A percentile compares a stretch with the other conserved stretches of the same genome.
These are phyloP conservation scores for Clathrospora elynae DNA, from an alignment of 2,329 filamentous ascomycete species.

Conservation along the genomic window DNA sequence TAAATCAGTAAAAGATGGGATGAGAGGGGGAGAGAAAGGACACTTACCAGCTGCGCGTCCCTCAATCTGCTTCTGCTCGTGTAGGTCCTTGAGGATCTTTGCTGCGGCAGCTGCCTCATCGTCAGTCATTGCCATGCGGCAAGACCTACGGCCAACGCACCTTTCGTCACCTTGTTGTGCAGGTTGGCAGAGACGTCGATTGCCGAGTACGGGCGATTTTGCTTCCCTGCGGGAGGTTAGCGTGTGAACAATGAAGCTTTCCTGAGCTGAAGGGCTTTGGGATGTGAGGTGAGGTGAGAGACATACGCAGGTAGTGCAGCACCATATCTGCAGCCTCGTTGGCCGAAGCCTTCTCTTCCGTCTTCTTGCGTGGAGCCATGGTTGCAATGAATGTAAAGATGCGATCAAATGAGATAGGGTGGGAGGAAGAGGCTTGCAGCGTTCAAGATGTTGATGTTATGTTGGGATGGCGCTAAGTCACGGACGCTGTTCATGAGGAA, in stretches of 20 bases:
- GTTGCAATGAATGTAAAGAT: not conserved
- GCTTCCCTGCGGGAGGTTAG: slow-evolving; percentile 48
- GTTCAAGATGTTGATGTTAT: not conserved
- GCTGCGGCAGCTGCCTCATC: slow-evolving; percentile 57
- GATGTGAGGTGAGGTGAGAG: slow-evolving; percentile 3
- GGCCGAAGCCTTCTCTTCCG: slow-evolving; percentile 43
- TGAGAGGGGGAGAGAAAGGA: not conserved
- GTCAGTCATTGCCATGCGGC: slow-evolving; percentile 14
- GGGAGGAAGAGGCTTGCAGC: not conserved
- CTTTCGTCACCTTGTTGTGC: slow-evolving; percentile 64
- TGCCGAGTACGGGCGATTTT: slow-evolving; percentile 62
- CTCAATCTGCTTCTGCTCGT: slow-evolving; percentile 64
- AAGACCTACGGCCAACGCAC: slow-evolving; percentile 34
- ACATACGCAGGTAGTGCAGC: slow-evolving; percentile 58
- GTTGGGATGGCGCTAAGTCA: slow-evolving; percentile 9
- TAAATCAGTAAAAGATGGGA: slow-evolving; percentile 3
- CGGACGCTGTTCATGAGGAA: slow-evolving; percentile 12
- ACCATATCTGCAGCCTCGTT: slow-evolving; percentile 52
- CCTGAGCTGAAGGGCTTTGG: not conserved
- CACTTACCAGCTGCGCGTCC: slow-evolving; percentile 59
- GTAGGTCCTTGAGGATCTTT: slow-evolving; percentile 67
- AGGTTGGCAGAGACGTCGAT: slow-evolving; percentile 66
- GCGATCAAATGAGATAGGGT: not conserved
- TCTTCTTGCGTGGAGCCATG: slow-evolving; percentile 49
- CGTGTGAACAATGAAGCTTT: not conserved